Base-by-base conservation (phyloP, 148 eudicot species). In the Cornus controversa region DNA sequence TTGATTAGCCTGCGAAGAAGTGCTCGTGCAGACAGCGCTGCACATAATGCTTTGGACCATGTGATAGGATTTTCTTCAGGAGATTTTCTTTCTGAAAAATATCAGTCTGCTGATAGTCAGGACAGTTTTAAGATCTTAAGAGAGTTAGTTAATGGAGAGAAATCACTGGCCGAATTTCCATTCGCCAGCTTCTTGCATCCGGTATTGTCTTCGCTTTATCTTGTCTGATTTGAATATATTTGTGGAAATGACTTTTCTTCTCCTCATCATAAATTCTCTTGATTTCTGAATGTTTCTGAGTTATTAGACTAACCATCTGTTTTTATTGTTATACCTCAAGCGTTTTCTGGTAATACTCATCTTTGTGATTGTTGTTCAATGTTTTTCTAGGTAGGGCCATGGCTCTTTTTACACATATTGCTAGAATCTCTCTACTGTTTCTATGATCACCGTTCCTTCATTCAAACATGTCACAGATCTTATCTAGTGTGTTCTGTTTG, bases 121-220 rank as follows among this genome's bases (percentile, higher is more conserved):
- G 84, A 36, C 64, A 74, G 71, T 80, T 69, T 68, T 58, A 78
- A 82, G 69, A 66, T 81, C 40, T 36, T 89, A 20, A 76, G 76
- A 23, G 79, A 81, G 86, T 87, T 96, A 75, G 80, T 92, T 57
- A 80, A 84, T 75, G 98, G 93, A 77, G 94, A 89, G 75, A 94
- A 91, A 85, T 96, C 99, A 67, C 89, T 96, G 25, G 99, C 99
- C 73, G 93, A 90, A 80, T 96, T 96, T 84, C 99, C 99, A 16
- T 89, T 75, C 71, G 91, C 94, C 34, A 90, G 98, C 92, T 84
- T 96, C 80, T 71, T 96, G 81, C 86, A 93, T 72, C 72, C 93
- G 80, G 99, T 96, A 90, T 72, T 73, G 45, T 77, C n/a, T 67
- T 75, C 5, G 69, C 54, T 63, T 63, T 34, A 54, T 75, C 75